A percentile compares a stretch with the other conserved stretches of the same genome.
Conservation (phyloP, 805 yeast species). For the Saccharomycopsis selenospora region DNA sequence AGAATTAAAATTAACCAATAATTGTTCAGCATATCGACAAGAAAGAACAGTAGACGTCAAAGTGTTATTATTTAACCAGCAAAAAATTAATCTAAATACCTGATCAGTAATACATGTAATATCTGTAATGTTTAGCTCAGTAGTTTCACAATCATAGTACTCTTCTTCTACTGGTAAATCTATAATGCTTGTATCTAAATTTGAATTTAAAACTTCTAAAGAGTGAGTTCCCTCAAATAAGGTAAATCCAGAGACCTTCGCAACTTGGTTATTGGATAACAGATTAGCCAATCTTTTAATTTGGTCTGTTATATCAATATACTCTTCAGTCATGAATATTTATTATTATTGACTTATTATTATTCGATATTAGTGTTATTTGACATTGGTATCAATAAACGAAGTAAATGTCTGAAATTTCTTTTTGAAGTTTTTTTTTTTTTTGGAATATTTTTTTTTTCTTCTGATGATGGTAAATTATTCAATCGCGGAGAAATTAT, state of each 20-base stretch:
- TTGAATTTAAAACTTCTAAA: constrained; percentile 62
- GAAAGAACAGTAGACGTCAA: constrained; percentile 55
- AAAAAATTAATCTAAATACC: constrained; percentile 45
- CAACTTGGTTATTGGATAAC: constrained; percentile 47
- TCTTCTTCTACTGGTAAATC: constrained; percentile 36
- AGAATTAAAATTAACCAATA: constrained; percentile 36
- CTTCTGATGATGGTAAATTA: too few relatives aligned
- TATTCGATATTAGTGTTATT: too few relatives aligned
- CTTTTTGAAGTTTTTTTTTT: too few relatives aligned
- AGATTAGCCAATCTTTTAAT: constrained; percentile 35
- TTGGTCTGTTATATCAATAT: constrained; percentile 50
- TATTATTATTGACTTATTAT: too few relatives aligned
- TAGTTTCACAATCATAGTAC: constrained; percentile 10
- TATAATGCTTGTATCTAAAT: constrained; percentile 74
- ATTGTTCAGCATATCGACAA: constrained; percentile 60
- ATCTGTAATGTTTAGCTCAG: constrained; percentile 26
- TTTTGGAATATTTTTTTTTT: too few relatives aligned
- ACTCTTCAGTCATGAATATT: constrained; percentile 20
- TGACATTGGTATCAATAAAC: too few relatives aligned
- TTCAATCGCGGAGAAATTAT: too few relatives aligned
- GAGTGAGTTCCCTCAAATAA: constrained; percentile 85
- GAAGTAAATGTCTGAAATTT: too few relatives aligned
- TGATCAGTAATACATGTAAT: constrained; percentile 48
- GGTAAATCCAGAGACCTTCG: constrained; percentile 52
- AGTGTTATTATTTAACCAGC: constrained; percentile 74